phyloP scores from a whole-genome alignment of 1,284 basidiomycete genomes.

The Ceratobasidium theobromae region DNA sequence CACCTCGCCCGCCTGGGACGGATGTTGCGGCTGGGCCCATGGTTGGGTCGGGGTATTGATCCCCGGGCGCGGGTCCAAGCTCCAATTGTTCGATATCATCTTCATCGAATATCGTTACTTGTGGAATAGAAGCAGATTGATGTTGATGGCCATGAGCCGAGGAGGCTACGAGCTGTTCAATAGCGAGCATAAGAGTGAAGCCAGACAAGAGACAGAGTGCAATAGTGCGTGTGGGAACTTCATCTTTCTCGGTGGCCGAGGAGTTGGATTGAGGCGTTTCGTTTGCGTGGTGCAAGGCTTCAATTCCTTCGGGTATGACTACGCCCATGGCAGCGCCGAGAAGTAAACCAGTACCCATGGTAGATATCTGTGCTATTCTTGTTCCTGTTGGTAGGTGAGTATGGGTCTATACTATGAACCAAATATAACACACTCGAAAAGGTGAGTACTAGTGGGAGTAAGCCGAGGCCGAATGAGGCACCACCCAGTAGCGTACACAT shows the following conservation, averaged over 20 bases:
- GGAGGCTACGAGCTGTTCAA: constrained; percentile 61
- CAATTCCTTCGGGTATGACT: constrained; percentile 77
- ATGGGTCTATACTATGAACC: constrained; percentile 3
- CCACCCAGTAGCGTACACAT: constrained; percentile 71
- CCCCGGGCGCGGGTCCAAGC: constrained; percentile 21
- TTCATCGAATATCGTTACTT: not conserved
- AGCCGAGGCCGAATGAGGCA: constrained; percentile 71
- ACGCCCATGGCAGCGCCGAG: constrained; percentile 87
- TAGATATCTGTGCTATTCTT: constrained; percentile 61
- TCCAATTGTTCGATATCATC: constrained; percentile 35
- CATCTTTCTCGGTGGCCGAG: constrained; percentile 37
- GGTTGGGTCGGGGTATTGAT: constrained; percentile 18
- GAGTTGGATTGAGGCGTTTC: not conserved
- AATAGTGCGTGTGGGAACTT: constrained; percentile 57
- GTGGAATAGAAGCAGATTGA: not conserved
- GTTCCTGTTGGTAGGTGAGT: constrained; percentile 47
- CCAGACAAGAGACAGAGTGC: constrained; percentile 75
- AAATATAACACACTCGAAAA: constrained; percentile 65
- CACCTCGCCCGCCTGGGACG: not conserved
- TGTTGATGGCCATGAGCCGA: not conserved
- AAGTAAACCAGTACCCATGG: constrained; percentile 79
- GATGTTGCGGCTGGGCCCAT: not conserved
- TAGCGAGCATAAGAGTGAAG: constrained; percentile 81
- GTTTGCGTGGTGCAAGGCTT: constrained; percentile 43
- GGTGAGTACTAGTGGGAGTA: constrained; percentile 70